phyloP scores from a whole-genome alignment of 1,139 yeast species.

The Taphrina populina region DNA sequence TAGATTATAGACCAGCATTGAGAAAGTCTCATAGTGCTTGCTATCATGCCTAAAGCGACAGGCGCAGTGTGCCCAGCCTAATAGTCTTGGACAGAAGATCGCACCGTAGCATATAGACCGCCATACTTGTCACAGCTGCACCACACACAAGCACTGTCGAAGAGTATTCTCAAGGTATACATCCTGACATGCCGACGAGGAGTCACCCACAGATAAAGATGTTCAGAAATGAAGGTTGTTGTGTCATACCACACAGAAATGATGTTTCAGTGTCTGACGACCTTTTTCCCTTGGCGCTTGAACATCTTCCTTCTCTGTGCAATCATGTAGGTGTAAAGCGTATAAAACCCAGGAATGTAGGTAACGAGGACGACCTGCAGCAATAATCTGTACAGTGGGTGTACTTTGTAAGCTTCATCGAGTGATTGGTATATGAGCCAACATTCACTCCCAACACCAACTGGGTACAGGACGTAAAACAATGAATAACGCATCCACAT shows the following conservation, averaged over 20 bases:
- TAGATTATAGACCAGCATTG: too few relatives aligned
- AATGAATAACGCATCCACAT: conserved; percentile 63
- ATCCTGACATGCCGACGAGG: neutral
- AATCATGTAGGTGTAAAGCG: conserved; percentile 83
- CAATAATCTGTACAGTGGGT: conserved; percentile 56
- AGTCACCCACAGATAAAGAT: neutral
- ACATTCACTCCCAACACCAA: conserved; percentile 86
- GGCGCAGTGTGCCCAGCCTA: too few relatives aligned
- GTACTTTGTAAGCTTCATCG: conserved; percentile 56
- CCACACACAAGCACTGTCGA: too few relatives aligned
- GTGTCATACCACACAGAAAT: too few relatives aligned
- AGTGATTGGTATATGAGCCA: conserved; percentile 67
- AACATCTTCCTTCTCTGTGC: conserved; percentile 51
- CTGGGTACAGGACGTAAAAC: conserved; percentile 79
- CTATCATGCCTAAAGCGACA: too few relatives aligned
- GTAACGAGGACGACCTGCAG: conserved; percentile 60
- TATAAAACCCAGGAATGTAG: conserved; percentile 60
- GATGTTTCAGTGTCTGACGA: conserved; percentile 1
- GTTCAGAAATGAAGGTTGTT: neutral
- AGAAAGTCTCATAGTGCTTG: too few relatives aligned
- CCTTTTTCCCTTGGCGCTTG: conserved; percentile 31
- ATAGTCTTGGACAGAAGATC: too few relatives aligned
- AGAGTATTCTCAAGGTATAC: neutral
- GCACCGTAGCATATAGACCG: too few relatives aligned
- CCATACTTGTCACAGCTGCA: too few relatives aligned